These are phyloP conservation scores for Tausonia pullulans DNA, from an alignment of 1,284 basidiomycete species.

Conservation along the genomic window DNA sequence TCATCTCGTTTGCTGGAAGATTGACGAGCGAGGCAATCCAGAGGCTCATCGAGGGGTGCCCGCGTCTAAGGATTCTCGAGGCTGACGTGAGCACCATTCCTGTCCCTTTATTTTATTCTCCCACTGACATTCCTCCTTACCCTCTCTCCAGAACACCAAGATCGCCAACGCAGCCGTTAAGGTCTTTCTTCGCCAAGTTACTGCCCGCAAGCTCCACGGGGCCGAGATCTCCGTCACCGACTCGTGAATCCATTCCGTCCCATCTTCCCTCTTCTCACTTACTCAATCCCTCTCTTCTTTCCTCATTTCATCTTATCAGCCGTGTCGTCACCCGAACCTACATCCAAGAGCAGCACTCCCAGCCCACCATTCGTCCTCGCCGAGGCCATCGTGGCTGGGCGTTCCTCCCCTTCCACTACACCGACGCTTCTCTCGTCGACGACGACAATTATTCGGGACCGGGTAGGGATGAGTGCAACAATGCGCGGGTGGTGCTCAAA, in stretches of 20 bases:
- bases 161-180: conserved; percentile 52
- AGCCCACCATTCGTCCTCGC: conserved; percentile 48
- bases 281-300: conserved; percentile 52
- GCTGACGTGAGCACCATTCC: conserved; percentile 43
- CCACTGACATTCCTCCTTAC: not conserved
- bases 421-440: conserved; percentile 1
- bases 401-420: conserved; percentile 36
- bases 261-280: not conserved
- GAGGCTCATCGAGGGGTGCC: conserved; percentile 52
- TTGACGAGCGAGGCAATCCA: conserved; percentile 54
- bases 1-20: conserved; percentile 54
- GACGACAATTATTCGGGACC: conserved; percentile 31
- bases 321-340: conserved; percentile 46
- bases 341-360: conserved; percentile 42
- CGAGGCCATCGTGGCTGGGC: conserved; percentile 58
- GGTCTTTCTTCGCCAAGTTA: conserved; percentile 53
- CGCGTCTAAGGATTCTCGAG: conserved; percentile 54
- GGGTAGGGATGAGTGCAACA: conserved; percentile 64
- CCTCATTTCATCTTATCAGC: conserved; percentile 35
- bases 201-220: conserved; percentile 5
- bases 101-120: not conserved
- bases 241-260: not conserved
- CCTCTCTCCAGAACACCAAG: conserved; percentile 45
- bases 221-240: conserved; percentile 22
- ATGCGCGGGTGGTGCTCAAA: conserved; percentile 60